Evolutionary conservation across 2,329 filamentous ascomycete genomes (phyloP), one percentile per base, ranked within the genome.

Genomic region (Boeremia lycopersici): DNA sequence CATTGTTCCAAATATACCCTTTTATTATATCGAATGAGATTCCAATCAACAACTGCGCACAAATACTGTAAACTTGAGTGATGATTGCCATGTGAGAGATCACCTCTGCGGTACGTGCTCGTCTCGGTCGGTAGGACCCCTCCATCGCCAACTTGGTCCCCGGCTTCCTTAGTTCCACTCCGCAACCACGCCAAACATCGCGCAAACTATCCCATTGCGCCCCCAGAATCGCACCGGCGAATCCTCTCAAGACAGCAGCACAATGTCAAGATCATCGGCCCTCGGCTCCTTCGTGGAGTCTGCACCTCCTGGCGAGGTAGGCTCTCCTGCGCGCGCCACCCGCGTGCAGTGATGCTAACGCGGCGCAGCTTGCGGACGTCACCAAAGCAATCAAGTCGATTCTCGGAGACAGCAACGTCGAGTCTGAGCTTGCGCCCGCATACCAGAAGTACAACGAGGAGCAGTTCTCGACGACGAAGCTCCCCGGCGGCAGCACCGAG

Each of bases 391-490:
- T 99, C 81, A 96, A 96, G 77, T 83, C 86, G 45, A 83, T 99
- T 38, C 91, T 92, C 15, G 80, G 85, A 59, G 86, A 89, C 64
- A 86, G 86, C 36, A 79, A 83, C 50, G 80, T 95, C 58, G 79
- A 93, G 50, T 79, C 86, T 56, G 86, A 89, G 61, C 88, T 97
- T 48, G 84, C 83, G 6, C 90, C 92, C 0, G 92, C 95, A 0
- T 96, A 96, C 74, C 83, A 93, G 77, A 91, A 89, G 77, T 98
- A 99, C 84, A 97, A 98, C 69, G 93, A 99, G 78, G 89, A 93
- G 76, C 95, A 99, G 77, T 89, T 97, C 75, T 79, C 87, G 43
- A 92, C 92, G 13, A 88, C 91, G 59, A 96, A 96, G 82, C 85
- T 99, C 51, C 93, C 93, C 0, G 92, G 92, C 28, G 86, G 89